Conservation (phyloP, 805 yeast species). For the Schwanniomyces occidentalis region DNA sequence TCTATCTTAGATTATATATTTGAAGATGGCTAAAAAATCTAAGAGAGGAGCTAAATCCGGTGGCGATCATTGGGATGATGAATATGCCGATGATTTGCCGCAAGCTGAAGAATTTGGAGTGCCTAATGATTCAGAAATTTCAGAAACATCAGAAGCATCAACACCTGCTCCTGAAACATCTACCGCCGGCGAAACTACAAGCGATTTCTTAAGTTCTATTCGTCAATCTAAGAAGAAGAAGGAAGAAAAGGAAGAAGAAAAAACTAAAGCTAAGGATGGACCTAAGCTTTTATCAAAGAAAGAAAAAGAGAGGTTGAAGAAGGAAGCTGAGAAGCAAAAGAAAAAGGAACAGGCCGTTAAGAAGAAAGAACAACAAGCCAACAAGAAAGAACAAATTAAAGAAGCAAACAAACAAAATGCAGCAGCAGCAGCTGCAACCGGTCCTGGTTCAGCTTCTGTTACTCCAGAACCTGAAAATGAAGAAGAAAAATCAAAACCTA, state of each 20-base stretch:
- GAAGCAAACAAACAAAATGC: conserved; percentile 47
- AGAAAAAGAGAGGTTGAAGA: conserved; percentile 93
- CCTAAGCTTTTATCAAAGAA: conserved; percentile 86
- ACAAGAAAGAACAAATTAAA: conserved; percentile 57
- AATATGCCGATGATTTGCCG: conserved; percentile 36
- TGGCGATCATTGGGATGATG: conserved; percentile 81
- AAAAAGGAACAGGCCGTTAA: conserved; percentile 88
- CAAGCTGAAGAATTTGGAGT: conserved; percentile 35
- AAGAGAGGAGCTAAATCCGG: conserved; percentile 64
- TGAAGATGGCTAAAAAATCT: conserved; percentile 52
- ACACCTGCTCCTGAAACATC: conserved; percentile 17
- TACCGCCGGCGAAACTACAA: conserved; percentile 34
- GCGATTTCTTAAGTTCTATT: conserved; percentile 82
- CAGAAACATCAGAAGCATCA: conserved; percentile 42
- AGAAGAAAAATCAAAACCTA: conserved; percentile 31
- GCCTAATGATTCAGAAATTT: conserved; percentile 21
- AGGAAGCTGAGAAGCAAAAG: conserved; percentile 84
- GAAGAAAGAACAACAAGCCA: conserved; percentile 72
- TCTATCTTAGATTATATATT: conserved; percentile 1
- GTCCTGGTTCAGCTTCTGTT: conserved; percentile 24
- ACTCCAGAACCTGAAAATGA: conserved; percentile 36
- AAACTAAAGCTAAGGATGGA: conserved; percentile 50
- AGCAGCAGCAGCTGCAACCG: conserved; percentile 24
- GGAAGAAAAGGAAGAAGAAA: conserved; percentile 64
- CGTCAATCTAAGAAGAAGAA: conserved; percentile 78